Percentiles rank a stretch among this genome's conserved stretches.
These are phyloP conservation scores for Tetradesmus lagerheimii DNA, from an alignment of 139 green algal genomes.

Conservation along the genomic window DNA sequence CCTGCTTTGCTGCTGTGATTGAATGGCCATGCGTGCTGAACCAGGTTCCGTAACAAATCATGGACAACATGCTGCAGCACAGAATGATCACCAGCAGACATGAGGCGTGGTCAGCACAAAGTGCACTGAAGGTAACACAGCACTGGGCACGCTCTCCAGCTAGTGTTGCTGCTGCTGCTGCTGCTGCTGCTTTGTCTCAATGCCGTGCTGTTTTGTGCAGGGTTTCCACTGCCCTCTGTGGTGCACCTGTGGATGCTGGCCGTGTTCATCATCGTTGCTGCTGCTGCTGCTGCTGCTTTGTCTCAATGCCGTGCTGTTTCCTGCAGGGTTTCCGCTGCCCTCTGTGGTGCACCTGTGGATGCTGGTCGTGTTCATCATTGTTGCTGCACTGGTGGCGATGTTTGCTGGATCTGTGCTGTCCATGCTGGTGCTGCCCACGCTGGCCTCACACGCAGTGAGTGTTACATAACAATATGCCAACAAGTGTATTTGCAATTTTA, in stretches of 20 bases:
- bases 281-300: not conserved
- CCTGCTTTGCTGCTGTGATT: too few species aligned
- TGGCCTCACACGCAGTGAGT: slow-evolving; percentile 28
- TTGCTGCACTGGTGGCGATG: slow-evolving; percentile 26
- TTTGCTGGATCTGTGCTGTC: slow-evolving; percentile 41
- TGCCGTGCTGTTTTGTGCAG: not conserved
- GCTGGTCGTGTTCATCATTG: not conserved
- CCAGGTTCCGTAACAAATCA: too few species aligned
- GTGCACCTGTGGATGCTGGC: not conserved
- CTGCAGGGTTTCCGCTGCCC: not conserved
- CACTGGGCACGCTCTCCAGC: too few species aligned
- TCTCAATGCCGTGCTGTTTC: not conserved
- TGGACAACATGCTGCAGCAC: too few species aligned
- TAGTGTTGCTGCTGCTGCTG: not conserved
- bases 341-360: not conserved
- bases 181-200: too few species aligned
- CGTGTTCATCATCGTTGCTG: not conserved
- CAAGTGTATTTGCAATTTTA: too few species aligned
- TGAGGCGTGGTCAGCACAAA: too few species aligned
- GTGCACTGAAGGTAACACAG: too few species aligned
- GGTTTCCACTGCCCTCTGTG: not conserved
- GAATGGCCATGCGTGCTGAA: too few species aligned
- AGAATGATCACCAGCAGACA: too few species aligned
- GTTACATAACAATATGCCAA: too few species aligned
- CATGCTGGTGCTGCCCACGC: slow-evolving; percentile 35